phyloP scores from a whole-genome alignment of 805 yeast species.

The Danielia reshetovae region DNA sequence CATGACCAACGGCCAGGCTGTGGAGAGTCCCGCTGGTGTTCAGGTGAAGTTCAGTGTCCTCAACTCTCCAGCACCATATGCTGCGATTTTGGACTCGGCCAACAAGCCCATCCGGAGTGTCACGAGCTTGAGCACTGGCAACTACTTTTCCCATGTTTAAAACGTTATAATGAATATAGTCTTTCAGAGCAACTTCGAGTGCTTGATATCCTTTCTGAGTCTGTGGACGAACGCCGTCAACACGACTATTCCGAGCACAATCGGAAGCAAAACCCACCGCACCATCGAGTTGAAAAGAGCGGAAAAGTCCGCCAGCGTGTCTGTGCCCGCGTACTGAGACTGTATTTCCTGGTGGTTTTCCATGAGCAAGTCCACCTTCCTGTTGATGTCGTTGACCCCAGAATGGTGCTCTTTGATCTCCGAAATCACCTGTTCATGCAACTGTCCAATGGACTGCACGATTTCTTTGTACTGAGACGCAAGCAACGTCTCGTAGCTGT shows the following conservation, averaged over 20 bases:
- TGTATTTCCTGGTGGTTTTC: constrained; percentile 35
- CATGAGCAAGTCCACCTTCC: constrained; percentile 40
- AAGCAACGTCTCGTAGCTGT: constrained; percentile 24
- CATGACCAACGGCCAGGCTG: constrained; percentile 65
- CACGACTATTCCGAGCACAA: constrained; percentile 35
- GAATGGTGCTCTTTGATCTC: constrained; percentile 40
- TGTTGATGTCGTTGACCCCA: constrained; percentile 28
- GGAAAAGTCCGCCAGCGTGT: constrained; percentile 11
- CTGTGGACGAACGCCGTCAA: constrained; percentile 47
- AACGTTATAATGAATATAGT: too few relatives aligned
- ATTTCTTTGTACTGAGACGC: constrained; percentile 31
- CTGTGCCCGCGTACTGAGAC: constrained; percentile 20
- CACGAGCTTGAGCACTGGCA: constrained; percentile 48
- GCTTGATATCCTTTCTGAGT: constrained; percentile 60
- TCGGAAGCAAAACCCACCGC: constrained; percentile 40
- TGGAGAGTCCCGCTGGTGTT: constrained; percentile 73
- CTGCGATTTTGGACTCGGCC: constrained; percentile 29
- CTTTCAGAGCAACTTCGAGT: constrained; percentile 49
- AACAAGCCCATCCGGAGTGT: constrained; percentile 42
- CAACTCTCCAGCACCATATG: constrained; percentile 38
- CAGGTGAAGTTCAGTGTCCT: constrained; percentile 60
- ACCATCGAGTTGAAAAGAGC: constrained; percentile 22
- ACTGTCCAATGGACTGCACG: constrained; percentile 25
- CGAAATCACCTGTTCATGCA: constrained; percentile 36
- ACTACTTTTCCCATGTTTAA: constrained; percentile 38